Evolutionary conservation across 2,329 filamentous ascomycete genomes (phyloP).

Genomic region (Rhynchosporium graminicola): DNA sequence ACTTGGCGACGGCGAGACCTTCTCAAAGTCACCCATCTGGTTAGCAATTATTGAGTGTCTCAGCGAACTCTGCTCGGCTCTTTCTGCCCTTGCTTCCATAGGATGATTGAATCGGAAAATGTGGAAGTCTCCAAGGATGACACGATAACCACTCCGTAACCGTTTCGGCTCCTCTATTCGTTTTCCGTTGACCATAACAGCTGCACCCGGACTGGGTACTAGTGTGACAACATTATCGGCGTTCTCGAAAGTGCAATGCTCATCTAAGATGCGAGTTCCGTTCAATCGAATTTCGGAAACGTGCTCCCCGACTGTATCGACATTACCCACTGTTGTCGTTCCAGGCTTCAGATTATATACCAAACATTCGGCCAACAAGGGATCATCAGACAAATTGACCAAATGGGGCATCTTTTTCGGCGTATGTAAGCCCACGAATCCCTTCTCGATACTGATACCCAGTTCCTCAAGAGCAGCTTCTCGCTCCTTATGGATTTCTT

Average conservation of each 20-base stretch:
- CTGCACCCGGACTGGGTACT: slow-evolving; percentile 84
- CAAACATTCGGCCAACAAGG: slow-evolving; percentile 89
- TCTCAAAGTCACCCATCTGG: slow-evolving; percentile 53
- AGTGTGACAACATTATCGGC: slow-evolving; percentile 90
- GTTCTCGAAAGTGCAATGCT: slow-evolving; percentile 95
- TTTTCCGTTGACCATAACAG: slow-evolving; percentile 96
- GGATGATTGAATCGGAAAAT: slow-evolving; percentile 99
- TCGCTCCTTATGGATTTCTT: slow-evolving; percentile 95
- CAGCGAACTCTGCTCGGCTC: slow-evolving; percentile 83
- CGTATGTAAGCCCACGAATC: slow-evolving; percentile 90
- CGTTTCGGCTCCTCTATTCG: slow-evolving; percentile 83
- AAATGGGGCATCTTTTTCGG: slow-evolving; percentile 99
- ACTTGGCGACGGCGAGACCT: slow-evolving; percentile 64
- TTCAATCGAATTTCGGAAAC: slow-evolving; percentile 86
- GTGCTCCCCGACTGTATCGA: slow-evolving; percentile 70
- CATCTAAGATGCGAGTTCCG: slow-evolving; percentile 85
- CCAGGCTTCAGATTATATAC: slow-evolving; percentile 98
- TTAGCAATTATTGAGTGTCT: slow-evolving; percentile 75
- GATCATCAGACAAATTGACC: slow-evolving; percentile 95
- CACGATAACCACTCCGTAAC: slow-evolving; percentile 86
- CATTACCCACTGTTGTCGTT: slow-evolving; percentile 90
- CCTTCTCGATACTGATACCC: slow-evolving; percentile 98
- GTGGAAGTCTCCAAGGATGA: slow-evolving; percentile 97
- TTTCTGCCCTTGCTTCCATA: slow-evolving; percentile 89
- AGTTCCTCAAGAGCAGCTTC: slow-evolving; percentile 94